Conservation (phyloP, 2,329 filamentous ascomycete genomes). For the Coniochaeta sp. region DNA sequence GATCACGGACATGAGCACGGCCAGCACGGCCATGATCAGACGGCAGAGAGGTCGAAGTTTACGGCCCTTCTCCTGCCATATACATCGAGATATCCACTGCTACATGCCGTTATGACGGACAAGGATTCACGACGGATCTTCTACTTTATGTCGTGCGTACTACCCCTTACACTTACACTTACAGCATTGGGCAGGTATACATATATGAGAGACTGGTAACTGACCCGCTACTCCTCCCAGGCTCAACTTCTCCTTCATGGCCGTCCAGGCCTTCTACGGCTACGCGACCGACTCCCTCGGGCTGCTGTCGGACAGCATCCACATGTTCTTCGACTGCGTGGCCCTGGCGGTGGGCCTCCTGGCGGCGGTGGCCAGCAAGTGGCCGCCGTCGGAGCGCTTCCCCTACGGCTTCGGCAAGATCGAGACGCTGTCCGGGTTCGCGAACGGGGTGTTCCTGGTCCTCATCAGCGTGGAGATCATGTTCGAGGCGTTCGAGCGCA, state of each 20-base stretch:
- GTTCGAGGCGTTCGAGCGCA: constrained; percentile 83
- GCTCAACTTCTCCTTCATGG: constrained; percentile 92
- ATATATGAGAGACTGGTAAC: too few relatives aligned
- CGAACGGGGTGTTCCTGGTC: constrained; percentile 92
- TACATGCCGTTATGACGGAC: constrained; percentile 81
- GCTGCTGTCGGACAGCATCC: constrained; percentile 93
- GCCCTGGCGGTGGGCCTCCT: constrained; percentile 84
- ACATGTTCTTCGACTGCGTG: constrained; percentile 99
- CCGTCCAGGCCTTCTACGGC: constrained; percentile 88
- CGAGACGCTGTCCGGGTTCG: constrained; percentile 91
- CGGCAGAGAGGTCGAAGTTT: constrained; percentile 53
- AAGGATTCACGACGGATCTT: constrained; percentile 92
- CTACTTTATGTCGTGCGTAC: constrained; percentile 82
- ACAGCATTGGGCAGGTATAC: too few relatives aligned
- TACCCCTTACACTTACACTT: too few relatives aligned
- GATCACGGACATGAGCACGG: constrained; percentile 25
- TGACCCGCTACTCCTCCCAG: constrained; percentile 31
- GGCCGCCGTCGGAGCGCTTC: constrained; percentile 82
- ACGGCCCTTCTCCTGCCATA: constrained; percentile 66
- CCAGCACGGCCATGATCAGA: constrained; percentile 28
- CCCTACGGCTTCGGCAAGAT: constrained; percentile 97
- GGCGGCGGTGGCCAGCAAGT: constrained; percentile 92
- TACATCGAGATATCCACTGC: constrained; percentile 63
- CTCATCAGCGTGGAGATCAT: constrained; percentile 94
- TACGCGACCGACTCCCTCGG: constrained; percentile 89